Evolutionary conservation across 106 monocot species (phyloP), one percentile per base, ranked within the genome.

Genomic region (Hemerocallis citrina): DNA sequence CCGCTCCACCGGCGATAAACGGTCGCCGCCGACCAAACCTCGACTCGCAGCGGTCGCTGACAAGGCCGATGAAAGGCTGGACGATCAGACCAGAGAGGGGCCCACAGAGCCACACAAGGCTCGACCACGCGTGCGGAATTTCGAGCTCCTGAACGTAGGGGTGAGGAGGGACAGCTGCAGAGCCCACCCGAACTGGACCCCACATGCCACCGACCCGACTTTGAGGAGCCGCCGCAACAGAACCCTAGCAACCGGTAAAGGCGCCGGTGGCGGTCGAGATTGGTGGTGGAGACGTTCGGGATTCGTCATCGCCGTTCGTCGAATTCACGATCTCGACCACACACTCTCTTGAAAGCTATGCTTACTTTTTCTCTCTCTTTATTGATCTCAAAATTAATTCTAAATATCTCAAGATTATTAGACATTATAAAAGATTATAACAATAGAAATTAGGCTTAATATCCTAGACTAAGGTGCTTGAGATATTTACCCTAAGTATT

Each of bases 61-160:
- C n/a, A 61, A 75, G 77, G 14, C 86, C 86, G 45, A 75, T 63
- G n/a, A 86, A 64, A 10, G 86, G 86, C 66, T 86, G 86, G 32
- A 81, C 86, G 29, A 86, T 27, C 10, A 86, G 78, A 16, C 86
- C 86, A 10, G 86, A 74, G 7, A 86, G 64, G n/a, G 86, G 86
- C 14, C 86, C 81, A 41, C 86, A 86, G 39, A 86, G 86, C 86
- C 86, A 86, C n/a, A 86, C 61, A 32, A 86, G 65, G 55, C 86
- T 81, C 1, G 81, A 78, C 58, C 70, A 77, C 15, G 68, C 72
- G 69, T 86, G 86, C 15, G 81, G 81, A 52, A 86, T 81, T 1
- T 81, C 86, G 25, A 86, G 69, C 69, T 86, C 86, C 65, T 86
- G 86, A 32, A 86, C 86, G 62, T 86, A 86, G 86, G 86, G 1